Conservation (phyloP, 495 filamentous ascomycete genomes). For the Penicillium robsamsonii region DNA sequence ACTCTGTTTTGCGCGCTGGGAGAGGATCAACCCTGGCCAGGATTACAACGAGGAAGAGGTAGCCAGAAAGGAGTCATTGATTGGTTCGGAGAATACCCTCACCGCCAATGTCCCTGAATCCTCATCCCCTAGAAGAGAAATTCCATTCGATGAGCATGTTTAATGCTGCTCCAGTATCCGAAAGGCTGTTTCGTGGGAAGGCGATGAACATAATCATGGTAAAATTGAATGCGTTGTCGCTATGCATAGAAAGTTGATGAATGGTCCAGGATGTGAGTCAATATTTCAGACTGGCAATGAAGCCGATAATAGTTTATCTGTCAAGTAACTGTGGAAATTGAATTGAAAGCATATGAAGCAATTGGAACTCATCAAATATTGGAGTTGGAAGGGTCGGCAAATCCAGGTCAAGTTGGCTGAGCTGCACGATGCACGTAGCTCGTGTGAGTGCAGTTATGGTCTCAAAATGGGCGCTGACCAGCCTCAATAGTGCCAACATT, state of each 20-base stretch:
- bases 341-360: not conserved
- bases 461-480: not conserved
- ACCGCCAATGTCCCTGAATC: not conserved
- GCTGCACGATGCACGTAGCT: not conserved
- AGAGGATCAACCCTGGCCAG: conserved; percentile 75
- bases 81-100: conserved; percentile 16
- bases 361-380: not conserved
- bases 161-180: not conserved
- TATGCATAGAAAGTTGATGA: not conserved
- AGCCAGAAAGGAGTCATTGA: conserved; percentile 12
- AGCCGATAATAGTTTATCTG: not conserved
- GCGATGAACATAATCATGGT: not conserved
- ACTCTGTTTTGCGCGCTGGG: conserved; percentile 67
- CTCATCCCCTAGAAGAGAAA: not conserved
- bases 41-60: conserved; percentile 50
- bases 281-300: not conserved
- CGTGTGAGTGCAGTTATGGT: not conserved
- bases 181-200: not conserved
- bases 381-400: not conserved
- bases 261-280: not conserved
- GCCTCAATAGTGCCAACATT: conserved; percentile 15
- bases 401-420: not conserved
- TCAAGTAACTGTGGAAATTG: not conserved
- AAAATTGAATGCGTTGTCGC: not conserved
- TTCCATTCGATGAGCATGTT: conserved; percentile 15